Conservation (phyloP, 2,329 filamentous ascomycete species). For the Venturia effusa region DNA sequence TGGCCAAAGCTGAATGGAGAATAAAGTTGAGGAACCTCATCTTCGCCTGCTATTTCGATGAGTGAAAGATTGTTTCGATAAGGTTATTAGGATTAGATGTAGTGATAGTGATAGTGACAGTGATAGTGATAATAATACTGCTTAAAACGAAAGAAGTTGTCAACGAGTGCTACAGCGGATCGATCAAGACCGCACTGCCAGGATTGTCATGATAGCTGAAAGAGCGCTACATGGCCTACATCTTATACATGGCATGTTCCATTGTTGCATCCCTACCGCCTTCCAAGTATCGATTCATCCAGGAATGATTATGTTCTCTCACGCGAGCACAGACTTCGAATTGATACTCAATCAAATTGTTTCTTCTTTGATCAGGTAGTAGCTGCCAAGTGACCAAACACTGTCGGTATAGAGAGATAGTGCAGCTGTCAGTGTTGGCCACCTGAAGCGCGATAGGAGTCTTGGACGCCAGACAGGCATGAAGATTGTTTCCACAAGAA, state of each 20-base stretch:
- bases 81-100: neutral
- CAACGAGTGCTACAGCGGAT: neutral
- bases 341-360: neutral
- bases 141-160: neutral
- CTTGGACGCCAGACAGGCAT: neutral
- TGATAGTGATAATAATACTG: neutral
- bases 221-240: neutral
- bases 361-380: neutral
- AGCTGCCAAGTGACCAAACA: neutral
- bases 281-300: neutral
- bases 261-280: neutral
- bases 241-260: neutral
- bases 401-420: neutral
- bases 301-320: neutral
- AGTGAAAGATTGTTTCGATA: neutral
- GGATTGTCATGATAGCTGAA: neutral
- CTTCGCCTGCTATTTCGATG: neutral
- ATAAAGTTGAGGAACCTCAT: neutral
- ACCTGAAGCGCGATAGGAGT: no score
- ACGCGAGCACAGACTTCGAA: neutral
- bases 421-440: neutral
- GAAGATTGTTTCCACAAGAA: neutral
- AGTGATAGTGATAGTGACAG: neutral
- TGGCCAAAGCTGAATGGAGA: neutral
- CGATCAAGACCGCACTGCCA: neutral